Evolutionary conservation across 2,329 filamentous ascomycete genomes (phyloP).

Genomic region (Trichophyton equinum): DNA sequence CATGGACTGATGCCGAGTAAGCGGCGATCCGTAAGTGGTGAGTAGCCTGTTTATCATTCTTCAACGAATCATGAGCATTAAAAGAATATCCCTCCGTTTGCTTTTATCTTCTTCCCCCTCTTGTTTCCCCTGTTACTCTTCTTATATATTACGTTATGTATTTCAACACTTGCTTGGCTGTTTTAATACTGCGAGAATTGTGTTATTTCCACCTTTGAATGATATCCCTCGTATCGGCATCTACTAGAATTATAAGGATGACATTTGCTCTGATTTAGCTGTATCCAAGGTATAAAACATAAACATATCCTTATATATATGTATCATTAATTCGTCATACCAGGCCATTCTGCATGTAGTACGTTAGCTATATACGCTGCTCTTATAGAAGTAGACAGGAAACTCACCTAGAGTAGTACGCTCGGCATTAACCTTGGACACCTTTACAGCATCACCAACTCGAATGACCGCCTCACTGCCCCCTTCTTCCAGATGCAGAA

Average conservation of each 20-base stretch:
- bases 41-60: not conserved
- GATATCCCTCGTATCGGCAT: not conserved
- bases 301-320: not conserved
- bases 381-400: not conserved
- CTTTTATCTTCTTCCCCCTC: not conserved
- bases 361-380: not conserved
- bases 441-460: slow-evolving; percentile 45
- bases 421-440: slow-evolving; percentile 40
- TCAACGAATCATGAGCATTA: slow-evolving; percentile 2
- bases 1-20: slow-evolving; percentile 39
- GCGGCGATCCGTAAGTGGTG: not conserved
- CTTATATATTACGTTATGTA: not conserved
- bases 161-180: not conserved
- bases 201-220: not conserved
- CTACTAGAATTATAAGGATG: not conserved
- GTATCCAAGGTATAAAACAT: not conserved
- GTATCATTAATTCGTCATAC: not conserved
- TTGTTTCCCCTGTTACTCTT: not conserved
- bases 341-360: not conserved
- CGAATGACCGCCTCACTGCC: slow-evolving; percentile 30
- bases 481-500: slow-evolving; percentile 33
- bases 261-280: not conserved
- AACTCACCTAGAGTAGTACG: slow-evolving; percentile 44
- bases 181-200: not conserved
- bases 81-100: not conserved